A percentile compares a stretch with the other conserved stretches of the same genome.
Evolutionary conservation across 495 filamentous ascomycete species (phyloP).

Genomic region (Cercophora scortea): DNA sequence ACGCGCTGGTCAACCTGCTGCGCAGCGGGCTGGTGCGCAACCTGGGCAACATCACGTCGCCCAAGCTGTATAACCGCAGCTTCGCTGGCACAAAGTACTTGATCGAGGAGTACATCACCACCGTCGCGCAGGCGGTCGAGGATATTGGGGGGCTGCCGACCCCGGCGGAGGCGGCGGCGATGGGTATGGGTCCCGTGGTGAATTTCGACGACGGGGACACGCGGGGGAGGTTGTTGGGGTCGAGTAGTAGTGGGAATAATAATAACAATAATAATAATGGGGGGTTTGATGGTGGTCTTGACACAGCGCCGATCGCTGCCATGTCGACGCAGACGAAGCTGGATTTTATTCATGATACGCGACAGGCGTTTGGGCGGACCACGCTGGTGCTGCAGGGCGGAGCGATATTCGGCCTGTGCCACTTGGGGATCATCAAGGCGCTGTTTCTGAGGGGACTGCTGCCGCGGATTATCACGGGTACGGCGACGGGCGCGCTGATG

Average conservation of each 20-base stretch:
- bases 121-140: conserved; percentile 70
- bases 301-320: conserved; percentile 1
- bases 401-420: conserved; percentile 85
- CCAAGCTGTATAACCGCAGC: conserved; percentile 75
- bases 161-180: conserved; percentile 7
- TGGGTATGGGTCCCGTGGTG: neutral
- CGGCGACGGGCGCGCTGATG: conserved; percentile 83
- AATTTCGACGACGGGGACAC: neutral
- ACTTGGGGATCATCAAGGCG: conserved; percentile 86
- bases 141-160: conserved; percentile 70
- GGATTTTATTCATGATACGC: conserved; percentile 80
- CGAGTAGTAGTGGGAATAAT: too few species aligned
- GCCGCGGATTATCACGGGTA: conserved; percentile 86
- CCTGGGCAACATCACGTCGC: conserved; percentile 78
- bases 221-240: too few species aligned
- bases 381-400: conserved; percentile 86
- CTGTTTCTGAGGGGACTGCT: conserved; percentile 76
- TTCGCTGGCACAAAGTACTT: conserved; percentile 85
- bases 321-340: conserved; percentile 79
- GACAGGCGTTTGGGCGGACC: conserved; percentile 82
- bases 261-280: neutral
- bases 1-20: conserved; percentile 68
- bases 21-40: conserved; percentile 86
- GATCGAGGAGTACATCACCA: conserved; percentile 86
- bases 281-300: neutral